Base-by-base conservation (phyloP, 345 rosid genomes). In the Punica granatum region DNA sequence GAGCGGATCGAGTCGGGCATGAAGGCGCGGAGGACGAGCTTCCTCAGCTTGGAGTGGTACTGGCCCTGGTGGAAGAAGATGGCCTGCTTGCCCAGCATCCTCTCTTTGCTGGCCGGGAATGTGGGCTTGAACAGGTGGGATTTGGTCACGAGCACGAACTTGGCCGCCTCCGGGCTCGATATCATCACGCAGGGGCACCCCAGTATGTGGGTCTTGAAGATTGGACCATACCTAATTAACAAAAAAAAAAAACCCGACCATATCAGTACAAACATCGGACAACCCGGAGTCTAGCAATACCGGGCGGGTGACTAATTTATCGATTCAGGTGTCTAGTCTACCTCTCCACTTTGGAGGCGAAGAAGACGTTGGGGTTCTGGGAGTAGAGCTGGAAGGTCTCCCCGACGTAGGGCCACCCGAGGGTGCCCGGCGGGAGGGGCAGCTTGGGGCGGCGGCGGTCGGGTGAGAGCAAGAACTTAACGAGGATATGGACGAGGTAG, bases 341-440 rank as follows among this genome's bases (percentile, higher is more conserved):
- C 86, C 85, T 81, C 63, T 53, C 58, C 61, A 70, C 78, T 74
- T 75, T 79, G 4, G 81, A 58, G 21, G 75, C 66, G 53, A 85
- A 83, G 83, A 83, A 85, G 70, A 64, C 71, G 63, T 73, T 76
- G n/a, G 87, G 90, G 74, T 79, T 69, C 67, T 85, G 82, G 19
- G 87, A 81, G 72, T 77, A 85, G 43, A 85, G 75, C 54, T 73
- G 80, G 35, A 78, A 73, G 59, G 87, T 83, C 73, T 85, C 85
- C 11, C 90, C 90, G 15, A 85, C n/a, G 54, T 67, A 78, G 34
- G 90, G 90, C 85, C 82, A 85, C 0, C 90, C 90, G 72, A 85
- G 51, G 66, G 87, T 81, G 23, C 90, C 90, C 6, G 90, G 90
- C 3, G 90, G 87, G 30, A 85, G 79, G 64, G 77, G 73, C 15